Base-by-base conservation (phyloP, 2,329 filamentous ascomycete species). In the Aspergillus niger region DNA sequence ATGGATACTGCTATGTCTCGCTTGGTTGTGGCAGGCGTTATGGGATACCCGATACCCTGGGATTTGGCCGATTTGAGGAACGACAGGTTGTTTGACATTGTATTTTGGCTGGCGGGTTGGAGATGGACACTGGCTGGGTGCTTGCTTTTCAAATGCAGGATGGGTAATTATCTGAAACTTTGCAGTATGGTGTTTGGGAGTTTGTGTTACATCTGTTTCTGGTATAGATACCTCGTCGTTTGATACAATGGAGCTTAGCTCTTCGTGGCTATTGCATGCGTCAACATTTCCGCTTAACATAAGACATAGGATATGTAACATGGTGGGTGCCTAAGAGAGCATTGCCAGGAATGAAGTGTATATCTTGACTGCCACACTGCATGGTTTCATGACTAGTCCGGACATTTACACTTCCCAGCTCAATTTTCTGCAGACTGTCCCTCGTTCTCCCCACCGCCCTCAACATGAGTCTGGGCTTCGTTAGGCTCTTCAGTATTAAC, bases 31-130 rank as follows among this genome's bases (percentile, higher is more conserved):
- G 53, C 39, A 47, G 53, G 53, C 53, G 26, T 55, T 50, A 44
- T 65, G 58, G 38, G 59, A 55, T 44, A 44, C 41, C 32, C 39
- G 39, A 50, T 41, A 36, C 22, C 56, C 26, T 56, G 22, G 57
- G 41, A 47, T 26, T 41, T 48, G 41, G 26, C 53, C 20, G 22
- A 47, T 36, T 20, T 32, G 41, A 28, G 47, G 53, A 50, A 50
- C n/a, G 47, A 30, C 26, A 50, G 32, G n/a, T 50, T 50, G 47
- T 6, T 30, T 50, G 10, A 10, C n/a, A 32, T 10, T 2, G 26
- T 49, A 7, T 30, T 49, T 49, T 24, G 24, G 20, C 41, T 49
- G 44, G 13, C 8, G 3, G 24, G 24, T 20, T 30, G 15, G 44
- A 30, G 15, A 49, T 6, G 47, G 47, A 5, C 17, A 30, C n/a